Percentiles rank a stretch among this genome's conserved stretches.
These are phyloP conservation scores for Daldinia caldariorum DNA, from an alignment of 495 filamentous ascomycete genomes.

Conservation along the genomic window DNA sequence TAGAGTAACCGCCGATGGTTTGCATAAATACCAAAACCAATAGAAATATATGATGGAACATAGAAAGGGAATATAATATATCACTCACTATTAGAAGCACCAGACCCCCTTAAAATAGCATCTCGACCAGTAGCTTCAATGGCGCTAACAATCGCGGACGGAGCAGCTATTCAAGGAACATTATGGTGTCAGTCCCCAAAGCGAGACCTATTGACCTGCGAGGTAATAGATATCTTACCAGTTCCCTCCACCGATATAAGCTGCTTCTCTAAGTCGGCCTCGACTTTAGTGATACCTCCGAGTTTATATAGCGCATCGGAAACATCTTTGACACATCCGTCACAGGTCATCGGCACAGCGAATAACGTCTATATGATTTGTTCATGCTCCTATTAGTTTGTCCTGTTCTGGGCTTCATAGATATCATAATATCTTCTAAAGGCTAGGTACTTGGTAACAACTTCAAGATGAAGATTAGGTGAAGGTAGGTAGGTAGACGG, in stretches of 20 bases:
- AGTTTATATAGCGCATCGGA: constrained; percentile 78
- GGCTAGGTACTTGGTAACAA: background rate
- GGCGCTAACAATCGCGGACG: constrained; percentile 85
- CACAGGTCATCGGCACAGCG: constrained; percentile 92
- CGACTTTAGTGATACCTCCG: constrained; percentile 73
- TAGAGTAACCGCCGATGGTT: constrained; percentile 25
- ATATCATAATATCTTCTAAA: background rate
- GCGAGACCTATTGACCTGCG: background rate
- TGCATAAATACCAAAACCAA: constrained; percentile 22
- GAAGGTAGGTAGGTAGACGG: constrained; percentile 29
- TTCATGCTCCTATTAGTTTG: constrained; percentile 38
- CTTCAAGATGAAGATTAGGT: background rate
- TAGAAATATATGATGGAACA: constrained; percentile 1
- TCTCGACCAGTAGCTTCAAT: constrained; percentile 92
- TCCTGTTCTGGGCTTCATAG: constrained; percentile 17
- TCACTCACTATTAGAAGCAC: constrained; percentile 79
- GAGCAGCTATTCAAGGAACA: constrained; percentile 65
- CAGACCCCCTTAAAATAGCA: constrained; percentile 92
- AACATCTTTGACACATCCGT: constrained; percentile 84
- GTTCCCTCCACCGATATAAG: constrained; percentile 76
- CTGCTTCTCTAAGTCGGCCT: constrained; percentile 71
- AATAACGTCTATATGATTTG: constrained; percentile 77
- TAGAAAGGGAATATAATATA: constrained; percentile 22
- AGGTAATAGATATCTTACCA: constrained; percentile 52
- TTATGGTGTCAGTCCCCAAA: constrained; percentile 22